These are phyloP conservation scores for Tolypocladium amazonense DNA, from an alignment of 2,329 filamentous ascomycete species.

Conservation along the genomic window DNA sequence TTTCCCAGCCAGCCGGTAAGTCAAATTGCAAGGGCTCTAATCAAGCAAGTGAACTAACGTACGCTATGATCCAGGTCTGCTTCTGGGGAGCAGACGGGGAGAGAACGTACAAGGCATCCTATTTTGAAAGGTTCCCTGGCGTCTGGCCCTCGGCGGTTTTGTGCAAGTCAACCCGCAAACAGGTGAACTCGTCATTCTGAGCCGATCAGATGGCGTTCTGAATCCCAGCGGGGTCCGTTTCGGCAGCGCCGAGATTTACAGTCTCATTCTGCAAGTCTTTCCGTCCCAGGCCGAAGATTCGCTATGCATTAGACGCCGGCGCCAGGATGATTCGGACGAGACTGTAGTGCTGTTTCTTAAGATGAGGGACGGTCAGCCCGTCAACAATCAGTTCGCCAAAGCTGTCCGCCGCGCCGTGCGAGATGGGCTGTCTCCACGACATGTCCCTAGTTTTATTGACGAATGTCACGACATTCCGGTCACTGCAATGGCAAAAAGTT, in stretches of 20 bases:
- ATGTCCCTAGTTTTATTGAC: not conserved
- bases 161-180: not conserved
- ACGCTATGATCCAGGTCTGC: not conserved
- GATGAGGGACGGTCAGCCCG: not conserved
- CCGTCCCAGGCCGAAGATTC: not conserved
- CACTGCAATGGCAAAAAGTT: not conserved
- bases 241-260: not conserved
- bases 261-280: not conserved
- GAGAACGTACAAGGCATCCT: not conserved
- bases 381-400: not conserved
- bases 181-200: not conserved
- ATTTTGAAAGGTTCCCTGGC: not conserved
- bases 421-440: not conserved
- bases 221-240: not conserved
- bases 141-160: not conserved
- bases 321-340: not conserved
- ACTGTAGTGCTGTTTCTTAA: not conserved
- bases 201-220: not conserved
- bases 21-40: not conserved
- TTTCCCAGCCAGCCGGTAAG: not conserved
- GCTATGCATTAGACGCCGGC: not conserved
- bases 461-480: not conserved
- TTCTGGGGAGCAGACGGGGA: not conserved
- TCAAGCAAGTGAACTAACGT: no score
- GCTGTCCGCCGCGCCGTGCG: not conserved